Conservation (phyloP, 768 basidiomycete genomes). For the Xanthoconium stramineum region DNA sequence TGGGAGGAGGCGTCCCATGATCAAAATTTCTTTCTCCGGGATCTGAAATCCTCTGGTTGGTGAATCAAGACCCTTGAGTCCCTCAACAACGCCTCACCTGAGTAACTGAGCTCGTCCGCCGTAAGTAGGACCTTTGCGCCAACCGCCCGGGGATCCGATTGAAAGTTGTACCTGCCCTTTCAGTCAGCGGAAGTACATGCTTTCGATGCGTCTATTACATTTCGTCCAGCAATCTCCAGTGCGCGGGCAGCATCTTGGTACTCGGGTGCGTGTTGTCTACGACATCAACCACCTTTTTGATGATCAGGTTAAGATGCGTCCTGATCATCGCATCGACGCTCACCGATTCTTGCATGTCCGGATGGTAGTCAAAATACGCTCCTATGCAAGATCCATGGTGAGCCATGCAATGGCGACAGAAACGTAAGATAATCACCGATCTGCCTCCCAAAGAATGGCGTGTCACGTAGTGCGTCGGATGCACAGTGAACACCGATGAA, state of each 20-base stretch:
- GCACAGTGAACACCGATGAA: constrained; percentile 70
- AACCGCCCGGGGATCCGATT: constrained; percentile 61
- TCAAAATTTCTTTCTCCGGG: constrained; percentile 42
- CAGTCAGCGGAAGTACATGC: constrained; percentile 7
- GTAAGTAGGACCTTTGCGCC: constrained; percentile 62
- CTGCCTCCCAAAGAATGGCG: constrained; percentile 54
- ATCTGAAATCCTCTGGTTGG: constrained; percentile 14
- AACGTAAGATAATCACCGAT: constrained; percentile 39
- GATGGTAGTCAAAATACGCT: constrained; percentile 71
- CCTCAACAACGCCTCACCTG: constrained; percentile 39
- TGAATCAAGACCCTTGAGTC: background rate
- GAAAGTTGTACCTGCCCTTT: constrained; percentile 60
- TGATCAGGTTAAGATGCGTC: background rate
- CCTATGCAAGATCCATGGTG: constrained; percentile 31
- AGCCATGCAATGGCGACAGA: background rate
- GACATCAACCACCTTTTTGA: constrained; percentile 53
- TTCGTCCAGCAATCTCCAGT: constrained; percentile 57
- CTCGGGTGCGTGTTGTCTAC: constrained; percentile 59
- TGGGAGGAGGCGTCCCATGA: constrained; percentile 76
- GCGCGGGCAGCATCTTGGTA: constrained; percentile 48
- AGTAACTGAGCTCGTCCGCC: constrained; percentile 64
- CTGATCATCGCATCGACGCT: constrained; percentile 14
- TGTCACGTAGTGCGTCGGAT: constrained; percentile 56
- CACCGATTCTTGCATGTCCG: constrained; percentile 62
- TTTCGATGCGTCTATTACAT: constrained; percentile 40